These are phyloP conservation scores for Fusarium mexicanum DNA, from an alignment of 2,329 filamentous ascomycete species.

Conservation along the genomic window DNA sequence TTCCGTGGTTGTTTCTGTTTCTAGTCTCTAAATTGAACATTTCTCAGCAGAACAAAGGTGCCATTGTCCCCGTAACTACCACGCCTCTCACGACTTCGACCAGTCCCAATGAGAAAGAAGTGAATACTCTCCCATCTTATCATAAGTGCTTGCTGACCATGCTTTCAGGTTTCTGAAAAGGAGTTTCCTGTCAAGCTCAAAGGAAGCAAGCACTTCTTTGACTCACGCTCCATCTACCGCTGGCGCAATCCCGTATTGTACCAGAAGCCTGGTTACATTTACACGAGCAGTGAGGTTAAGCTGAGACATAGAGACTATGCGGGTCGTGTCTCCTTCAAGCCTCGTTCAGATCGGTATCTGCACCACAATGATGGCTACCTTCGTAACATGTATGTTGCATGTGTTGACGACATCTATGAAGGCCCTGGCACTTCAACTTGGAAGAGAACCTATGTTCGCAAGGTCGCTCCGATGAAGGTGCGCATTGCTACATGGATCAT, in stretches of 20 bases:
- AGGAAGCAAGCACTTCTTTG: conserved; percentile 36
- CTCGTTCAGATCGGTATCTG: conserved; percentile 40
- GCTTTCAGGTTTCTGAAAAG: conserved; percentile 32
- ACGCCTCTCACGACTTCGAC: conserved; percentile 8
- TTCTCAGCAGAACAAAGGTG: conserved; percentile 38
- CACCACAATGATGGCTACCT: conserved; percentile 41
- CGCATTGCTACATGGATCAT: conserved; percentile 43
- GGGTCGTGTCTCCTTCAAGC: conserved; percentile 32
- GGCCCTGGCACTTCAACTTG: conserved; percentile 41
- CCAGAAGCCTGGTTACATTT: conserved; percentile 37
- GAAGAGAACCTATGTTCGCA: conserved; percentile 42
- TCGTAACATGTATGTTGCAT: conserved; percentile 42
- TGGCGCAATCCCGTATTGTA: conserved; percentile 38
- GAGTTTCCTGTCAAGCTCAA: conserved; percentile 42
- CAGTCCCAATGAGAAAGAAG: conserved; percentile 29
- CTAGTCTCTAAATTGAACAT: conserved; percentile 39
- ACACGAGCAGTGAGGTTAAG: conserved; percentile 20
- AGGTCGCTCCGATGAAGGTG: conserved; percentile 40
- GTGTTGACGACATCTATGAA: conserved; percentile 40
- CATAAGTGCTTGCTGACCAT: conserved; percentile 7
- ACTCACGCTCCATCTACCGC: conserved; percentile 31
- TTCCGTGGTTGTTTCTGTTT: conserved; percentile 43
- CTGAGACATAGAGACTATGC: conserved; percentile 40
- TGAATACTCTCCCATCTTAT: conserved; percentile 5
- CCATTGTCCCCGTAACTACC: conserved; percentile 23